Base-by-base conservation (phyloP, 2,329 filamentous ascomycete genomes). In the Monosporascus cannonballus region DNA sequence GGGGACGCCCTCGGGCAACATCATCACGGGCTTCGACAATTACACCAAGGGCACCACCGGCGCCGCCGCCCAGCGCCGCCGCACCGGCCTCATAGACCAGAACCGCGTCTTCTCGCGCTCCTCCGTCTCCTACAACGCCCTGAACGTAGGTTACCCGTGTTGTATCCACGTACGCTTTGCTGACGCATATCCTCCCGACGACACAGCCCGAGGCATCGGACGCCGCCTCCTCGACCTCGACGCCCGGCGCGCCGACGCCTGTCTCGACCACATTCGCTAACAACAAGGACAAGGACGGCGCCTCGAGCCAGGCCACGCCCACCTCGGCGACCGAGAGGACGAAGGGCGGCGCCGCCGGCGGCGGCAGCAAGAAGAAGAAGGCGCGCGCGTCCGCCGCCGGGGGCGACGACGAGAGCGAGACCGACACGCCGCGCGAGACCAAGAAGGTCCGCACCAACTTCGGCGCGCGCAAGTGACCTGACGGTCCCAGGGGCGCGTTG, bases 1-100 rank as follows among this genome's bases (percentile, higher is more conserved):
- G 69, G 90, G 90, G 64, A 95, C 91, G 4, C 86, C 85, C 15
- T 84, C 79, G 62, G 94, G 94, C 45, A 99, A 99, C 74, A 97
- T 99, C 67, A 93, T 99, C 69, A 91, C 89, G 48, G 94, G 94
- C 22, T 99, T 99, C 70, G 94, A 99, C 70, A 95, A 91, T 68
- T 99, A 97, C 74, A 95, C 96, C 76, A 99, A 99, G 71, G 92
- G 90, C 51, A 81, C 80, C 18, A 80, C 82, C 8, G 81, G 83
- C n/a, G 76, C 78, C 2, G 79, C 79, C 4, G 78, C 84, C 11
- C 77, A 83, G 59, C 77, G 87, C 65, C 81, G 85, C 64, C 82
- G 87, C 68, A 77, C 80, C 24, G 80, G 81, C 5, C 74, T 86
- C 48, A 78, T 77, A 55, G 89, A 92, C 50, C 79, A 81, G 61